Conservation (phyloP, 2,329 filamentous ascomycete species). For the Hypoxylon sp. region DNA sequence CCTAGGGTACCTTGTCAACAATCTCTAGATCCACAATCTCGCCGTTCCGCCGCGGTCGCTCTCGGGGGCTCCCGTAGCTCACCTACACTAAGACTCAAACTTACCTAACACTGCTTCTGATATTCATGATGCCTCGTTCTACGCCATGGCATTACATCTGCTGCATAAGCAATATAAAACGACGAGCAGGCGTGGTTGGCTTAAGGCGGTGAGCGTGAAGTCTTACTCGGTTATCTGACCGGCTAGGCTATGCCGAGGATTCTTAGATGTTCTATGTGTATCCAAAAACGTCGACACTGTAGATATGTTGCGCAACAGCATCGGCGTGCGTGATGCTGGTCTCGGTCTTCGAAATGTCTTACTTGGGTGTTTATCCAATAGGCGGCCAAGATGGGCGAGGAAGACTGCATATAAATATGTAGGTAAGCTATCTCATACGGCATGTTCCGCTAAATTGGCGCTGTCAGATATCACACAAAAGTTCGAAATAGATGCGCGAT, state of each 20-base stretch:
- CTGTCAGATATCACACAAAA: neutral
- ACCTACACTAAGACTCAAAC: slow-evolving; percentile 3
- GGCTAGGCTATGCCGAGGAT: slow-evolving; percentile 23
- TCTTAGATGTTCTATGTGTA: neutral
- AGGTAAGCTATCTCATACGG: slow-evolving; percentile 1
- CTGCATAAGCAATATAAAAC: slow-evolving; percentile 13
- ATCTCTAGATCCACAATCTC: neutral
- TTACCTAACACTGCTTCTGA: neutral
- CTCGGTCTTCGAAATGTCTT: slow-evolving; percentile 4
- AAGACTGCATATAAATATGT: neutral
- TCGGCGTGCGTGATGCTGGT: slow-evolving; percentile 3
- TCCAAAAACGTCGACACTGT: slow-evolving; percentile 1
- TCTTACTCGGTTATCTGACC: slow-evolving; percentile 25
- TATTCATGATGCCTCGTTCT: slow-evolving; percentile 1
- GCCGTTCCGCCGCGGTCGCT: neutral
- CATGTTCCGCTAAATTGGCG: neutral
- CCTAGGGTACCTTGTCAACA: slow-evolving; percentile 10
- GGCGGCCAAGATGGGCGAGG: slow-evolving; percentile 2
- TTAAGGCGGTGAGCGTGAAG: slow-evolving; percentile 24
- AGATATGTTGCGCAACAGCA: slow-evolving; percentile 20
- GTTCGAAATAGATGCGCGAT: slow-evolving; percentile 8
- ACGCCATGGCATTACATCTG: neutral
- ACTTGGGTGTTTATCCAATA: neutral
- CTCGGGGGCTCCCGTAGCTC: slow-evolving; percentile 3
- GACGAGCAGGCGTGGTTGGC: neutral